Evolutionary conservation across 805 yeast genomes (phyloP).

Genomic region (Cyberlindnera suaveolens): DNA sequence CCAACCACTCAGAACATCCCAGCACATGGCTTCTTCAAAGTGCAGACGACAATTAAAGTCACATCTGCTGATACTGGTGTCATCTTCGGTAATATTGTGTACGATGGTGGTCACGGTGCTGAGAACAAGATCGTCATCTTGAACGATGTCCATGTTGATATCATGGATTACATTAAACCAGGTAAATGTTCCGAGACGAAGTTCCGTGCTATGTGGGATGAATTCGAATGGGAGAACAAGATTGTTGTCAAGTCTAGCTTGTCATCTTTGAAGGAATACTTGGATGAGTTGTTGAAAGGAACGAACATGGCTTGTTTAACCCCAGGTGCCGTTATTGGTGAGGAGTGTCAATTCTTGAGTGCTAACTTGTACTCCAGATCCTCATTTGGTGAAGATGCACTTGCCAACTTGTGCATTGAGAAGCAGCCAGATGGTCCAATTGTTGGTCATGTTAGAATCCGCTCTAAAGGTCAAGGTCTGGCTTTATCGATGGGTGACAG

Average conservation of each 20-base stretch:
- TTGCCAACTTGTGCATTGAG: conserved; percentile 93
- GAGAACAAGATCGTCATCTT: conserved; percentile 86
- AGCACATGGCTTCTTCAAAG: conserved; percentile 94
- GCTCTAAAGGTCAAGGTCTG: conserved; percentile 96
- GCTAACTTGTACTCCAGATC: conserved; percentile 91
- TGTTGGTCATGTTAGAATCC: conserved; percentile 90
- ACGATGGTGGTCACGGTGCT: conserved; percentile 91
- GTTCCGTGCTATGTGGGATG: conserved; percentile 98
- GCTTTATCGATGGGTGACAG: conserved; percentile 93
- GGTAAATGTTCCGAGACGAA: conserved; percentile 83
- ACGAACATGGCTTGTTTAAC: conserved; percentile 95
- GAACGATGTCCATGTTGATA: conserved; percentile 91
- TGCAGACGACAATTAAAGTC: conserved; percentile 86
- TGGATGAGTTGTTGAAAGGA: conserved; percentile 67
- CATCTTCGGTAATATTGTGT: conserved; percentile 92
- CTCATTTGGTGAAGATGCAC: conserved; percentile 95
- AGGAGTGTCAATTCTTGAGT: conserved; percentile 84
- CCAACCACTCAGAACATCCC: conserved; percentile 88
- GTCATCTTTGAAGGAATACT: conserved; percentile 64
- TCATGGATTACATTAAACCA: conserved; percentile 96
- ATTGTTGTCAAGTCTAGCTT: conserved; percentile 66
- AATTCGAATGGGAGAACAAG: conserved; percentile 76
- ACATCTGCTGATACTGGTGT: conserved; percentile 98
- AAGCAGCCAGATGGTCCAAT: conserved; percentile 67
- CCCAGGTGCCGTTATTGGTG: conserved; percentile 84